A percentile compares a stretch with the other conserved stretches of the same genome.
Conservation (phyloP, 2,329 filamentous ascomycete species). For the Colletotrichum chrysophilum region DNA sequence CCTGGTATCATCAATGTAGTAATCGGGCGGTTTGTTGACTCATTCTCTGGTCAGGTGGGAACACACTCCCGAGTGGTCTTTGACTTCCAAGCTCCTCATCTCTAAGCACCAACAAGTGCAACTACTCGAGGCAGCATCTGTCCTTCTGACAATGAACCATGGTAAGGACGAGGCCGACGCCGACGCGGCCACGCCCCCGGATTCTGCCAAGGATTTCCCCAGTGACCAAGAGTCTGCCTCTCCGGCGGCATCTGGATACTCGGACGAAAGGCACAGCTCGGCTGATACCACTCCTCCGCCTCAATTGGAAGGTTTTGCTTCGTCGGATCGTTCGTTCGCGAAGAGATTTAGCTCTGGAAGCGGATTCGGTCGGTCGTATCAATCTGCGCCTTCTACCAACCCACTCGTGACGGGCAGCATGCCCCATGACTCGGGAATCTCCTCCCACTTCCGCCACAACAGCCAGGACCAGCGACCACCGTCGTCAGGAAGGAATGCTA, state of each 20-base stretch:
- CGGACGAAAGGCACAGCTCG: constrained; percentile 81
- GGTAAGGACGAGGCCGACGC: constrained; percentile 50
- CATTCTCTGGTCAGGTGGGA: constrained; percentile 79
- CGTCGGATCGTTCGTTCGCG: constrained; percentile 50
- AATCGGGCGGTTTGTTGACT: constrained; percentile 25
- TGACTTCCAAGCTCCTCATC: constrained; percentile 96
- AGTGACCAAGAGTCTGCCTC: constrained; percentile 83
- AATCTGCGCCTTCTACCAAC: constrained; percentile 68
- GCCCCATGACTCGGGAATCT: constrained; percentile 52
- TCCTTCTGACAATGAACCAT: constrained; percentile 86
- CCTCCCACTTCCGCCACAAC: constrained; percentile 70
- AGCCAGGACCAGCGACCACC: constrained; percentile 74
- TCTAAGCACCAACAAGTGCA: constrained; percentile 99
- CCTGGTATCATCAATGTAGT: not conserved
- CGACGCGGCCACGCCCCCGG: constrained; percentile 65
- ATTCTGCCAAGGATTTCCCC: constrained; percentile 69
- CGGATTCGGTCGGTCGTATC: constrained; percentile 79
- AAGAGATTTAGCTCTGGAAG: constrained; percentile 66
- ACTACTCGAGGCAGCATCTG: constrained; percentile 94
- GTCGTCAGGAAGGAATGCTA: constrained; percentile 78
- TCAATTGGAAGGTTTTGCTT: constrained; percentile 67
- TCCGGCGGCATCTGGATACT: constrained; percentile 80
- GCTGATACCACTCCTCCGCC: constrained; percentile 93
- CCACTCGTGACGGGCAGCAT: constrained; percentile 54
- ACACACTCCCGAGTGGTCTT: constrained; percentile 97